Evolutionary conservation across 768 basidiomycete genomes (phyloP).

Genomic region (Auricularia sp.): DNA sequence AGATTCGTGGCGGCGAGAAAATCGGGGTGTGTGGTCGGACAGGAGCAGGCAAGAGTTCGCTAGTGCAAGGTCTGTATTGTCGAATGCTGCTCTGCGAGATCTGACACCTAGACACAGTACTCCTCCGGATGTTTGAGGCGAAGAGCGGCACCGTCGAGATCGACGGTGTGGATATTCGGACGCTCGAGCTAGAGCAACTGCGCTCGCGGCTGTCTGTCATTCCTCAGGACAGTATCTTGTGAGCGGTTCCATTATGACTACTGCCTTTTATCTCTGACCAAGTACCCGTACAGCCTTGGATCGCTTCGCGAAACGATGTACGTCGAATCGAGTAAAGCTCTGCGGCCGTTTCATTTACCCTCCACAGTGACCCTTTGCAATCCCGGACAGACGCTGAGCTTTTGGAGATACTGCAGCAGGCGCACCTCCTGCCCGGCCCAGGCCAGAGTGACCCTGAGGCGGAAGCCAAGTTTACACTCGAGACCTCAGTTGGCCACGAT

Average conservation of each 20-base stretch:
- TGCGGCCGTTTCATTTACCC: background rate
- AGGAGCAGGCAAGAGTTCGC: constrained; percentile 27
- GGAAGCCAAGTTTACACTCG: constrained; percentile 60
- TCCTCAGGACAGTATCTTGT: constrained; percentile 56
- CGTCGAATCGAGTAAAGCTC: constrained; percentile 1
- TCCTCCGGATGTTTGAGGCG: background rate
- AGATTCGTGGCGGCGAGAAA: constrained; percentile 53
- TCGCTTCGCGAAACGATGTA: constrained; percentile 39
- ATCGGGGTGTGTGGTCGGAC: constrained; percentile 42
- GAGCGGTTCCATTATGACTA: constrained; percentile 1
- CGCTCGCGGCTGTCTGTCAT: constrained; percentile 51
- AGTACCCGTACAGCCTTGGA: constrained; percentile 18
- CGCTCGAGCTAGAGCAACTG: constrained; percentile 45
- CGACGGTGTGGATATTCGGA: constrained; percentile 42
- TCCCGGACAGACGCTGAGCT: constrained; percentile 48
- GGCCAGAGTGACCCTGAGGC: constrained; percentile 34
- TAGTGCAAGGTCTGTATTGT: background rate
- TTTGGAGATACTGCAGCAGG: constrained; percentile 48
- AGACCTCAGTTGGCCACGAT: constrained; percentile 51
- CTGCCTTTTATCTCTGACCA: background rate
- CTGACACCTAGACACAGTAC: constrained; percentile 20
- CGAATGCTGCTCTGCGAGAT: background rate
- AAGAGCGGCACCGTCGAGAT: constrained; percentile 13
- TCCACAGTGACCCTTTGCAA: constrained; percentile 41
- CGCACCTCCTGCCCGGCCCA: constrained; percentile 46